phyloP scores from a whole-genome alignment of 2,329 filamentous ascomycete genomes.

The Neofusicoccum sp. region DNA sequence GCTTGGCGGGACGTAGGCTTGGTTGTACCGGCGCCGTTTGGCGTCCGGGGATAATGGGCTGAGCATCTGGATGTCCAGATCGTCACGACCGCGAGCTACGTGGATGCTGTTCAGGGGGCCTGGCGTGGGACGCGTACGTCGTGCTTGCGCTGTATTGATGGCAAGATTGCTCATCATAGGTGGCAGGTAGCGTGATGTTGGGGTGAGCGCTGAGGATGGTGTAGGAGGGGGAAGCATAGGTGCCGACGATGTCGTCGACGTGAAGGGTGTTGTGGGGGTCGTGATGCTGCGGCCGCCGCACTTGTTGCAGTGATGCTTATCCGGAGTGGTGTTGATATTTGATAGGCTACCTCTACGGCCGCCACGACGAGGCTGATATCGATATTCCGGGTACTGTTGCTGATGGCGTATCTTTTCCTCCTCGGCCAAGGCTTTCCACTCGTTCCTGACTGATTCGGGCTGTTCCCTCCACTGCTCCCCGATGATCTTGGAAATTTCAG shows the following conservation, averaged over 20 bases:
- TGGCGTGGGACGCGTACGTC: constrained; percentile 21
- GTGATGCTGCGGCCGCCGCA: constrained; percentile 71
- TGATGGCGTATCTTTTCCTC: constrained; percentile 91
- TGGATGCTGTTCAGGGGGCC: constrained; percentile 30
- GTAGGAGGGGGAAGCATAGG: constrained; percentile 44
- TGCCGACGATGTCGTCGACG: constrained; percentile 5
- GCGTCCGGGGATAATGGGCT: constrained; percentile 35
- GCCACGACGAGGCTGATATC: constrained; percentile 77
- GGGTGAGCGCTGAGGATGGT: constrained; percentile 34
- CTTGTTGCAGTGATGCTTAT: constrained; percentile 63
- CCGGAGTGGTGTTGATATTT: constrained; percentile 36
- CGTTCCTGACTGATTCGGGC: constrained; percentile 71
- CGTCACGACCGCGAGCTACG: constrained; percentile 22
- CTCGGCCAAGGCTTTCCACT: constrained; percentile 89
- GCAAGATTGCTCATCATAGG: constrained; percentile 45
- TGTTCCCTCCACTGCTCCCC: constrained; percentile 88
- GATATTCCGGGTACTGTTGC: constrained; percentile 88
- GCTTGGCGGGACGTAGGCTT: constrained; percentile 43
- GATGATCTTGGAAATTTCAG: constrained; percentile 96
- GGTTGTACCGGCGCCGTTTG: constrained; percentile 39
- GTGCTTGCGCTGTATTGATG: constrained; percentile 38
- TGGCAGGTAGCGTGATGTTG: constrained; percentile 36
- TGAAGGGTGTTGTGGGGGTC: constrained; percentile 61
- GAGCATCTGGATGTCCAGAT: constrained; percentile 6
- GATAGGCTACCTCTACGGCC: constrained; percentile 45